phyloP scores from a whole-genome alignment of 257 asterid genomes.

The Nemophila menziesii region DNA sequence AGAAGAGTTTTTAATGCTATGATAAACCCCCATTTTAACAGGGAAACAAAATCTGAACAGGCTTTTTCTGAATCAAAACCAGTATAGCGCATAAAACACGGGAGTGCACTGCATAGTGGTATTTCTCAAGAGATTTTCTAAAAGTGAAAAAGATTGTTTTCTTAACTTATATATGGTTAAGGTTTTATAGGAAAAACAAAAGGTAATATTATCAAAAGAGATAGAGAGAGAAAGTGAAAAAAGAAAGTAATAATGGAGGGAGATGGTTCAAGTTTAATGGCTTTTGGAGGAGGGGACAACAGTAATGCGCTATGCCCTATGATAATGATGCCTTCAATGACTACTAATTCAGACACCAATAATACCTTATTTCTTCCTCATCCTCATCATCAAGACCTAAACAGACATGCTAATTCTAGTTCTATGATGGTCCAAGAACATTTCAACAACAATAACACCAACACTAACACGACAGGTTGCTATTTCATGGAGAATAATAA shows the following conservation, averaged over 20 bases:
- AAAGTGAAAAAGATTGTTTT: neutral
- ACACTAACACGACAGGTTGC: constrained; percentile 25
- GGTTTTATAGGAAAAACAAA: constrained; percentile 9
- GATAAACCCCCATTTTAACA: constrained; percentile 23
- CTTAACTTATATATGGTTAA: neutral
- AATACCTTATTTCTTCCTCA: constrained; percentile 28
- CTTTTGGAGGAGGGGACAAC: constrained; percentile 50
- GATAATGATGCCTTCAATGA: constrained; percentile 43
- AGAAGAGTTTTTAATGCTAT: constrained; percentile 2
- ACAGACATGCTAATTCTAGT: constrained; percentile 11
- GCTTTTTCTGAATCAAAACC: constrained; percentile 25
- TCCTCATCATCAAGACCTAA: constrained; percentile 14
- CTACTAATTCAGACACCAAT: constrained; percentile 22
- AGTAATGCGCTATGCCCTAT: constrained; percentile 33
- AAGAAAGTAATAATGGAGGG: constrained; percentile 4
- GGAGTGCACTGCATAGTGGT: constrained; percentile 48
- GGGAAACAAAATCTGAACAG: constrained; percentile 24
- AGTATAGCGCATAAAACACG: constrained; percentile 69
- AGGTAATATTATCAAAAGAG: neutral
- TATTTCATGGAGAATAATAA: constrained; percentile 43
- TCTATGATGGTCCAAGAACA: constrained; percentile 31
- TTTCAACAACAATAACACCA: constrained; percentile 8
- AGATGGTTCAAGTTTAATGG: constrained; percentile 38
- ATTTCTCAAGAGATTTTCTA: neutral
- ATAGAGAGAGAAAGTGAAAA: neutral